phyloP scores from a whole-genome alignment of 2,329 filamentous ascomycete species.

The Cladosporium sp. region DNA sequence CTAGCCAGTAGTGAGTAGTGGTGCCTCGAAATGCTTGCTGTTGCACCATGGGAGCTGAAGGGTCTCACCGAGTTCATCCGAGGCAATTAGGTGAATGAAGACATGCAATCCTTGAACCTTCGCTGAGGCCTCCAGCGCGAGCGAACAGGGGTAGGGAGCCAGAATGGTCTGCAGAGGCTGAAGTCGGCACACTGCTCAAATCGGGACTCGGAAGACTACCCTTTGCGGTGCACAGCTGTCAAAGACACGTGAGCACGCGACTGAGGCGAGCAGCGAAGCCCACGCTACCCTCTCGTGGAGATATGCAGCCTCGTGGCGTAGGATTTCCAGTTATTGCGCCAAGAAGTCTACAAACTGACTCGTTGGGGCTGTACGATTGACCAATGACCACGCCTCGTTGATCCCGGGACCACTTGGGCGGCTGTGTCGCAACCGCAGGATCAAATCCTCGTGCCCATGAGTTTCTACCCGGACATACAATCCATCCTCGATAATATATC shows the following conservation, averaged over 20 bases:
- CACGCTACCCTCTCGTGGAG: not conserved
- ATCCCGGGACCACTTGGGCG: not conserved
- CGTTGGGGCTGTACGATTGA: not conserved
- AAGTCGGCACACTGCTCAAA: not conserved
- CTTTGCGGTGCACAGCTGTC: not conserved
- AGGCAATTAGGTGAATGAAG: not conserved
- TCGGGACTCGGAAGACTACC: not conserved
- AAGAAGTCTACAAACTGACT: not conserved
- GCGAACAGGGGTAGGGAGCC: not conserved
- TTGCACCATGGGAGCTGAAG: not conserved
- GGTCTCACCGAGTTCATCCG: not conserved
- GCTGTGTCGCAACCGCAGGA: not conserved
- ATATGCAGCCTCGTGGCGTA: not conserved
- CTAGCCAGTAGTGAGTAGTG: not conserved
- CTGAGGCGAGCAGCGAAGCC: not conserved
- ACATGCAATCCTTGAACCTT: not conserved
- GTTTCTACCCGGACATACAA: not conserved
- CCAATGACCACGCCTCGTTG: not conserved
- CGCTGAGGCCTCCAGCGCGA: not conserved
- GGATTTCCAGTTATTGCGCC: not conserved
- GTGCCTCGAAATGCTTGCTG: not conserved
- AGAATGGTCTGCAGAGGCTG: not conserved
- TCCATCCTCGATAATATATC: too few relatives aligned
- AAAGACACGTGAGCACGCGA: not conserved
- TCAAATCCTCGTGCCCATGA: not conserved